Conservation (phyloP, 2,329 filamentous ascomycete species). For the Dactylellina drechsleri region DNA sequence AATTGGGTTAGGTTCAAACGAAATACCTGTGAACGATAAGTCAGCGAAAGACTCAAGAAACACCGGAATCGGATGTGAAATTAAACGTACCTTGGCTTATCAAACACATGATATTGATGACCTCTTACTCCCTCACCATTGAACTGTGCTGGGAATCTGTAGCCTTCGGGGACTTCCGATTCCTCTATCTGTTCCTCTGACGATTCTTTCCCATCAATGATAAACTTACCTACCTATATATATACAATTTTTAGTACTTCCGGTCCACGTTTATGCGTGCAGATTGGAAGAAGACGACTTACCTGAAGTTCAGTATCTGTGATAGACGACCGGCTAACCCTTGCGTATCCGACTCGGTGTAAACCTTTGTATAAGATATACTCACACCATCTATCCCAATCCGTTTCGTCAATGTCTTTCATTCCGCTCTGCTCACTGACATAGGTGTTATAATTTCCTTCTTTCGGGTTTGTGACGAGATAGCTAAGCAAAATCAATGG, state of each 20-base stretch:
- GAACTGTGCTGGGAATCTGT: conserved; percentile 86
- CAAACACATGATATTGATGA: conserved; percentile 93
- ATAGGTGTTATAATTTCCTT: conserved; percentile 97
- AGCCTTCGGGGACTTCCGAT: conserved; percentile 77
- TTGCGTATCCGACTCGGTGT: conserved; percentile 85
- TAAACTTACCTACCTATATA: conserved; percentile 81
- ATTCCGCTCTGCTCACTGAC: conserved; percentile 87
- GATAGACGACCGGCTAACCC: conserved; percentile 87
- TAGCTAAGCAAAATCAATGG: conserved; percentile 90
- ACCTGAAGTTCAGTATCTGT: conserved; percentile 94
- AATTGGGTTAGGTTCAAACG: background rate
- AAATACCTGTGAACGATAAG: conserved; percentile 1
- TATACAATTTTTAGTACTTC: conserved; percentile 54
- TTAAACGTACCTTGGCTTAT: conserved; percentile 79
- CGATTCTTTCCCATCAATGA: conserved; percentile 76
- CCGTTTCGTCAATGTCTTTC: conserved; percentile 89
- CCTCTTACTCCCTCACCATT: conserved; percentile 85
- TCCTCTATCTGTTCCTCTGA: conserved; percentile 72
- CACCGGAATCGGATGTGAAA: background rate
- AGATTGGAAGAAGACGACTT: conserved; percentile 63
- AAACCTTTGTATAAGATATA: conserved; percentile 96
- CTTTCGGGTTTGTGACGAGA: conserved; percentile 85
- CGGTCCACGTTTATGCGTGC: conserved; percentile 29
- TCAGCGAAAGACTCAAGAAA: background rate
- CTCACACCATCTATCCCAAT: conserved; percentile 99